Percentiles rank a stretch among this genome's conserved stretches.
phyloP scores from a whole-genome alignment of 1,139 yeast species.

The Waltiozyma solani region DNA sequence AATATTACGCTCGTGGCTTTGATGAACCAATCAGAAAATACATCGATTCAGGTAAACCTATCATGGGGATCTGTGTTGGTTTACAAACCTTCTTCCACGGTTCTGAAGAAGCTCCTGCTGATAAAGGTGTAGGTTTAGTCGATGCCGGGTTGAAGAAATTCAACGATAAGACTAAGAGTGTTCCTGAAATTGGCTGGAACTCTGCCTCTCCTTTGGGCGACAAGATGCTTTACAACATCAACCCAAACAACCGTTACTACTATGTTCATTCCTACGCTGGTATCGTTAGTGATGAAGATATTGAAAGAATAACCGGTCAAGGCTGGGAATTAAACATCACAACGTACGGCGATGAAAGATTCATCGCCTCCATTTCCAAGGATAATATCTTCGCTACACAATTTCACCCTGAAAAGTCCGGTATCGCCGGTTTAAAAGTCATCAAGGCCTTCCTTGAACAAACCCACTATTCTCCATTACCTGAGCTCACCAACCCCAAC shows the following conservation, averaged over 20 bases:
- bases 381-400: slow-evolving; percentile 88
- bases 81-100: slow-evolving; percentile 70
- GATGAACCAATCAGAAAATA: slow-evolving; percentile 56
- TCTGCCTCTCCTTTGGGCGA: slow-evolving; percentile 24
- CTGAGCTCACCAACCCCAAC: slow-evolving; percentile 20
- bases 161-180: slow-evolving; percentile 57
- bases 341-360: slow-evolving; percentile 67
- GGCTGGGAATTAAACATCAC: slow-evolving; percentile 81
- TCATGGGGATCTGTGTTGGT: slow-evolving; percentile 98
- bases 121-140: slow-evolving; percentile 45
- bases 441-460: slow-evolving; percentile 63
- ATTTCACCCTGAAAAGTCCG: slow-evolving; percentile 96
- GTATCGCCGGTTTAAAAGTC: slow-evolving; percentile 74
- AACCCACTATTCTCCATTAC: slow-evolving; percentile 22
- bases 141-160: slow-evolving; percentile 50
- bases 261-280: slow-evolving; percentile 94
- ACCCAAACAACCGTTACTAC: slow-evolving; percentile 64
- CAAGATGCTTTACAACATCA: slow-evolving; percentile 44
- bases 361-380: slow-evolving; percentile 73
- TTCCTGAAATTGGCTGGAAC: slow-evolving; percentile 97
- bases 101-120: slow-evolving; percentile 64
- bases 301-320: slow-evolving; percentile 22
- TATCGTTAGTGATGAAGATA: slow-evolving; percentile 32
- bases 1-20: slow-evolving; percentile 51
- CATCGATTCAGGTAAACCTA: slow-evolving; percentile 61